Evolutionary conservation across 2,329 filamentous ascomycete species (phyloP), one percentile per base, ranked within the genome.

Genomic region (Amesomyces nigricolor): DNA sequence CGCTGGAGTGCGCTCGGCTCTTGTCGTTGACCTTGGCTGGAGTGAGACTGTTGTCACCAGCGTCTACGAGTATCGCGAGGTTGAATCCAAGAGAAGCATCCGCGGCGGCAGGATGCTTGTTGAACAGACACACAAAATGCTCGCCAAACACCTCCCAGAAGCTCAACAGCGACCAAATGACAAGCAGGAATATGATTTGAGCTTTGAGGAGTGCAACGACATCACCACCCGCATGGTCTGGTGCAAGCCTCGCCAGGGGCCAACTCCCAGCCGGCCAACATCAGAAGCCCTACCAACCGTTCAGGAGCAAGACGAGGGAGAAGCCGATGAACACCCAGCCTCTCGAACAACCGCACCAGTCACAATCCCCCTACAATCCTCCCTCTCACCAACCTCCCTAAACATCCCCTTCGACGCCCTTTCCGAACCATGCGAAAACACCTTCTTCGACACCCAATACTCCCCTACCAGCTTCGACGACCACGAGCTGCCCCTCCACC

Each of bases 1-100:
- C 7, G 91, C 91, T 5, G 94, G 94, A 0, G 75, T 95, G 40
- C 84, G 94, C 13, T 89, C 89, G n/a, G 90, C 87, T 1, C 71
- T 99, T 42, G 83, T 97, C 0, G 78, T 99, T 38, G 91, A 99
- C 66, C 79, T 99, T 58, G 94, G 92, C 43, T 99, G 94, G 94
- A 80, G 85, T 42, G 94, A 97, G 70, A 95, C 91, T 0, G 80
- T 86, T 0, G 82, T 95, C 19, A 95, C 90, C 0, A 88, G 86
- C 5, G 79, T 97, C 6, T 97, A 91, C 67, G 94, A 99, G 71
- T 96, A 91, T 68, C 85, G 89, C 52, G 91, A 95, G 68, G 82
- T 96, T 1, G 77, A 79, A 14, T 83, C 82, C 52, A 81, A 78
- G 54, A 80, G 89, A 52, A 92, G 82, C 39, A 77, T 89, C 13